Conservation (phyloP, 2,329 filamentous ascomycete genomes). For the Cadophora gregata region DNA sequence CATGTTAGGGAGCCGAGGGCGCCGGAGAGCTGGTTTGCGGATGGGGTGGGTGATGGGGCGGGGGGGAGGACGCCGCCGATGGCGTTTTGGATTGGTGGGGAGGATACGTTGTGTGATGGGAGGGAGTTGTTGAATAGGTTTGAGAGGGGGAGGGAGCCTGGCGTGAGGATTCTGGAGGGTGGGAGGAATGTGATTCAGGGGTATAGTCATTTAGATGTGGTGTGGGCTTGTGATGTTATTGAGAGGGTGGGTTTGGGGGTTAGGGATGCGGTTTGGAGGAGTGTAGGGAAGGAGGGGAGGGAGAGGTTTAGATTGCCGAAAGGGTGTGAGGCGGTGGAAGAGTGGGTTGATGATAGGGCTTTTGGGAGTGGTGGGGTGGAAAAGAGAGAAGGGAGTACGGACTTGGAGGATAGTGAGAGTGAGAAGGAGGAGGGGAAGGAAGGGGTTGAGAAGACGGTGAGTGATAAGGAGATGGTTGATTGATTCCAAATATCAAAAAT, state of each 20-base stretch:
- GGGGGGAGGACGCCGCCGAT: slow-evolving; percentile 8
- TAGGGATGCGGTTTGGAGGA: neutral
- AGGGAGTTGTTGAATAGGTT: slow-evolving; percentile 20
- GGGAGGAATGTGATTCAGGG: neutral
- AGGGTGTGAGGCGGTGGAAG: slow-evolving; percentile 9
- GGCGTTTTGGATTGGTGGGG: slow-evolving; percentile 20
- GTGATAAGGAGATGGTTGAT: neutral
- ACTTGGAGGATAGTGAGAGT: neutral
- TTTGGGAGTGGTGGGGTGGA: neutral
- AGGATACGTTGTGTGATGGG: slow-evolving; percentile 19
- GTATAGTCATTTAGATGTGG: slow-evolving; percentile 19
- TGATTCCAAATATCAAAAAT: neutral
- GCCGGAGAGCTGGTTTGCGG: neutral
- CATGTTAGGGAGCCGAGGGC: neutral
- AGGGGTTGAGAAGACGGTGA: neutral
- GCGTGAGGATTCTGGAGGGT: neutral
- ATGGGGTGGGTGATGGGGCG: neutral
- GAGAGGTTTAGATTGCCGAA: slow-evolving; percentile 10
- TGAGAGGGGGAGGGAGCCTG: slow-evolving; percentile 17
- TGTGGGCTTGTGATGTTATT: slow-evolving; percentile 19
- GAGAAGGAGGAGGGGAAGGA: neutral
- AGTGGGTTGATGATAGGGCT: slow-evolving; percentile 18
- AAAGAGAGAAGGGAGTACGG: neutral
- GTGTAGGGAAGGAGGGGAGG: neutral
- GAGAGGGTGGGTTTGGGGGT: slow-evolving; percentile 18